Percentiles rank a stretch among this genome's conserved stretches.
These are phyloP conservation scores for Nemania diffusa DNA, from an alignment of 2,329 filamentous ascomycete genomes.

Conservation along the genomic window DNA sequence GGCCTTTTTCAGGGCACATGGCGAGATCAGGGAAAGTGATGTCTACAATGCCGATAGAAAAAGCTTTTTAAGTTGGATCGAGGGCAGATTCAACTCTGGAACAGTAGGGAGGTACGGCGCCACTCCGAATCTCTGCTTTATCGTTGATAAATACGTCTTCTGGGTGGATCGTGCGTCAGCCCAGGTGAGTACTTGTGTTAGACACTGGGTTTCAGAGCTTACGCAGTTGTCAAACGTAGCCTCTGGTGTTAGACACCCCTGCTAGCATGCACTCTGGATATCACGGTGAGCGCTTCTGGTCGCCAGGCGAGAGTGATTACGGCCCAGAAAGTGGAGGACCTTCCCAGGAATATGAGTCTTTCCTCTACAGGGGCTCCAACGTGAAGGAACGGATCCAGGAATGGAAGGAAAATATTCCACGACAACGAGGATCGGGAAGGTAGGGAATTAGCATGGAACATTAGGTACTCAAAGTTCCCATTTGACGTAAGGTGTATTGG, in stretches of 20 bases:
- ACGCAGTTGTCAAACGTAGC: not conserved
- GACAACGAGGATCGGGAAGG: not conserved
- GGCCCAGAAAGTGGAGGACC: not conserved
- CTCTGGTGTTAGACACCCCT: not conserved
- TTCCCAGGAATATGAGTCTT: not conserved
- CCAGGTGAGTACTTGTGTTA: not conserved
- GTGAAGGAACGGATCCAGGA: not conserved
- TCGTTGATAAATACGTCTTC: conserved; percentile 6
- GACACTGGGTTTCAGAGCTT: not conserved
- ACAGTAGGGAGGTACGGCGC: not conserved
- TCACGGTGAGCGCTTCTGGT: not conserved
- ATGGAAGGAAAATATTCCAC: not conserved
- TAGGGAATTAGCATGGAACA: not conserved
- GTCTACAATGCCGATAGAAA: not conserved
- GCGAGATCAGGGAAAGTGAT: not conserved
- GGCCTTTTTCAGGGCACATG: conserved; percentile 7
- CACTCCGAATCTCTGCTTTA: conserved; percentile 11
- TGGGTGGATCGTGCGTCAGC: conserved; percentile 14
- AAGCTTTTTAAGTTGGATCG: conserved; percentile 7
- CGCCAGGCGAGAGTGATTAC: not conserved
- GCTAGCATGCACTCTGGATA: not conserved
- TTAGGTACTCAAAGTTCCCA: too few species aligned
- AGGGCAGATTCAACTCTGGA: conserved; percentile 4
- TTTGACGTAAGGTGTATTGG: not conserved
- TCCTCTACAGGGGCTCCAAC: not conserved